phyloP scores from a whole-genome alignment of 306 rosid genomes.

The Neltuma alba region DNA sequence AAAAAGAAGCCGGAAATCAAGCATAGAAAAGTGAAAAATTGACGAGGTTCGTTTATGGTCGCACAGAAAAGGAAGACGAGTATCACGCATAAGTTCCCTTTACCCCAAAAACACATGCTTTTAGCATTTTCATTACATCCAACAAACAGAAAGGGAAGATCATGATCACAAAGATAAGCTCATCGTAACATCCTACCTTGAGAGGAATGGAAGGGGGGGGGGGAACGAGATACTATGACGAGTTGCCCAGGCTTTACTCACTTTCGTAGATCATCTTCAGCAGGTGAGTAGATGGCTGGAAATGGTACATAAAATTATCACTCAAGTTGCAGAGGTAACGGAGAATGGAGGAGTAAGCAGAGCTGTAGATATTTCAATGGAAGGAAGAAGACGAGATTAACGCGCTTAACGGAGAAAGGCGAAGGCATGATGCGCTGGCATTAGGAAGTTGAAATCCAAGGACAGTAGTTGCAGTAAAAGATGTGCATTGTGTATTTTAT shows the following conservation, averaged over 20 bases:
- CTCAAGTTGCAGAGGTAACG: neutral
- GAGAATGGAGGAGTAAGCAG: neutral
- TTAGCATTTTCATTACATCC: constrained; percentile 9
- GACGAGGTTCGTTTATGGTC: neutral
- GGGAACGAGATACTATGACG: constrained; percentile 3
- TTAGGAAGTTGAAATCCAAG: neutral
- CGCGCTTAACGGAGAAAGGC: neutral
- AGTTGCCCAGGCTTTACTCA: constrained; percentile 1
- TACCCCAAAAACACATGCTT: neutral
- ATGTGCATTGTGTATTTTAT: neutral
- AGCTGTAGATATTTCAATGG: neutral
- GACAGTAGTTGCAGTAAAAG: neutral
- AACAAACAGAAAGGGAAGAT: constrained; percentile 31
- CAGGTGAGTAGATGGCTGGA: neutral
- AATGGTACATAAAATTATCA: neutral
- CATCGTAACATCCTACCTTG: neutral
- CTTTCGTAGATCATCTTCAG: constrained; percentile 1
- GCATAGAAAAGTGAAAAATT: neutral
- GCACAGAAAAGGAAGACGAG: constrained; percentile 19
- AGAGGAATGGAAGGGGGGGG: constrained; percentile 21
- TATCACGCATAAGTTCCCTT: constrained; percentile 3
- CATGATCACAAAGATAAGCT: constrained; percentile 11
- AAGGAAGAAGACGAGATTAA: neutral
- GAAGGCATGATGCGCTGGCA: neutral
- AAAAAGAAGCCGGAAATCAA: neutral